Evolutionary conservation across 768 basidiomycete species (phyloP), one percentile per base, ranked within the genome.

Genomic region (Kwoniella europaea): DNA sequence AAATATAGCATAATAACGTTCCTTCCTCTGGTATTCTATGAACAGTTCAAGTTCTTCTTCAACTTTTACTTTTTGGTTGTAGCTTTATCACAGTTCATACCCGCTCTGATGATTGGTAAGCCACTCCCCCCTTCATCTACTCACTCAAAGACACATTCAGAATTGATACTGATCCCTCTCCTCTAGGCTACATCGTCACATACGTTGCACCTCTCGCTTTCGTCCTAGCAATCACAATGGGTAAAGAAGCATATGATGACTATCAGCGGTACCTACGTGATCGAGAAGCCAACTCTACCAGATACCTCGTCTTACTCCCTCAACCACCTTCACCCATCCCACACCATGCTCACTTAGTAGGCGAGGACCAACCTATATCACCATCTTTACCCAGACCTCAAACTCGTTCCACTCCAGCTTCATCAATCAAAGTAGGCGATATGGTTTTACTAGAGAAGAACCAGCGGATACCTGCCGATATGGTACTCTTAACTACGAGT

Each of bases 1-100:
- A 99, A 99, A 86, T 98, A 98, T 87, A 96, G 95, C 82, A 87
- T 92, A 65, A 88, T 93, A 85, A 94, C 92, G n/a, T 99, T 99
- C 86, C 88, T 99, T 10, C 97, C 97, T 3, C 88, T 98, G 74
- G 95, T 98, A 56, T 89, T 98, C 82, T 98, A 98, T 84, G 95
- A 98, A 83, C 96, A 98, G 83, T 99, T 98, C 90, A 98, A 98
- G 84, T 98, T 96, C 87, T 99, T 99, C 86, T 98, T 97, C 89
- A 99, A 98, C 82, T 87, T 98, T 7, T 99, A 98, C 84, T 99
- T 99, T 82, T 88, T 98, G 12, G 90, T 98, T 24, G 97, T 99
- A 46, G 97, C 97, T 0, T 87, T 98, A 9, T 94, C 92, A 10
- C 97, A 98, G 84, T 97, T 99, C 80, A 86, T 99, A 18, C 97